phyloP scores from a whole-genome alignment of 148 eudicot species.

The Polygonum aviculare region DNA sequence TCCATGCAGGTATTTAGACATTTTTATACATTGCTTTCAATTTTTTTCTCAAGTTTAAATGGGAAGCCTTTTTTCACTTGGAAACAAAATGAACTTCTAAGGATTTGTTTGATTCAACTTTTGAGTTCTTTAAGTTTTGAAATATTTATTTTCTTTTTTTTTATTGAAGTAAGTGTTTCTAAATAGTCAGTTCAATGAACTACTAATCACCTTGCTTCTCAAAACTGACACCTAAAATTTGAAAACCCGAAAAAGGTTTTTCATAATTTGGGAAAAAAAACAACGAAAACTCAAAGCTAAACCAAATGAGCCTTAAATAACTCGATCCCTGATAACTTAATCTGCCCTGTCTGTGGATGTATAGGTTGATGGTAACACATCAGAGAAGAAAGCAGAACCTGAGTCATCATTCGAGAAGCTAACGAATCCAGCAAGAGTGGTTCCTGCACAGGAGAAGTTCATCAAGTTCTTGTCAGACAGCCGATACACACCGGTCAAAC shows the following conservation, averaged over 20 bases:
- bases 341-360: not conserved
- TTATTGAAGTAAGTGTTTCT: too few relatives aligned
- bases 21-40: not conserved
- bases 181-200: too few relatives aligned
- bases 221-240: too few relatives aligned
- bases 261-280: not conserved
- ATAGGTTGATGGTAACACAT: slow-evolving; percentile 55
- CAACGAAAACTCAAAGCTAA: not conserved
- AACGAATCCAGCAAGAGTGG: slow-evolving; percentile 89
- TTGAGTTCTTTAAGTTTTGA: too few relatives aligned
- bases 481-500: slow-evolving; percentile 77
- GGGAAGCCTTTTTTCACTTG: too few relatives aligned
- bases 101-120: too few relatives aligned
- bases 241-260: too few relatives aligned
- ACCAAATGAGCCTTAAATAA: too few relatives aligned
- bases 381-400: slow-evolving; percentile 77
- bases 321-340: not conserved
- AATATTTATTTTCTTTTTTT: too few relatives aligned
- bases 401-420: slow-evolving; percentile 75
- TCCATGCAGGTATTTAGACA: slow-evolving; percentile 55
- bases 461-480: slow-evolving; percentile 78
- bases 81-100: too few relatives aligned
- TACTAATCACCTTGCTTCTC: too few relatives aligned
- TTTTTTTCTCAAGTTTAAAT: too few relatives aligned
- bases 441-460: slow-evolving; percentile 80